phyloP scores from a whole-genome alignment of 2,329 filamentous ascomycete genomes.

The Aspergillus candidus region DNA sequence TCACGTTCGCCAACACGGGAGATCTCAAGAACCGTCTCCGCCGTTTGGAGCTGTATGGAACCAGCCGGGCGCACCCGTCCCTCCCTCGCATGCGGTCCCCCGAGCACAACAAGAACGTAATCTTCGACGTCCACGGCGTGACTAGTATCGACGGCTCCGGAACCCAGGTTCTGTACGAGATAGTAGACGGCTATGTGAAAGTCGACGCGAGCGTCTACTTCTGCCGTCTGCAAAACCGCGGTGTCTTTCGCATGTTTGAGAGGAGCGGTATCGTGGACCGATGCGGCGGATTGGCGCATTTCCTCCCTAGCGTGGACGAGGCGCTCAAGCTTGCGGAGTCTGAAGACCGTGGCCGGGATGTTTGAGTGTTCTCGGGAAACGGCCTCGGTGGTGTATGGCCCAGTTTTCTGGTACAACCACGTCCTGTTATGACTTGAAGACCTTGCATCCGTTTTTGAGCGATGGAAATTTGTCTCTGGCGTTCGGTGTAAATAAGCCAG shows the following conservation, averaged over 20 bases:
- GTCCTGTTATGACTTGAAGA: constrained; percentile 5
- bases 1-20: constrained; percentile 96
- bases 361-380: constrained; percentile 8
- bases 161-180: constrained; percentile 84
- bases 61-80: constrained; percentile 74
- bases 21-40: constrained; percentile 78
- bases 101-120: constrained; percentile 84
- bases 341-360: constrained; percentile 48
- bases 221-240: constrained; percentile 48
- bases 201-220: constrained; percentile 58
- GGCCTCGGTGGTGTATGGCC: too few relatives aligned
- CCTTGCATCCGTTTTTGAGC: not conserved
- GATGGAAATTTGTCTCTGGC: not conserved
- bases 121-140: constrained; percentile 98
- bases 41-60: constrained; percentile 86
- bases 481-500: too few relatives aligned
- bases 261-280: constrained; percentile 78
- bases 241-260: constrained; percentile 67
- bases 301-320: constrained; percentile 77
- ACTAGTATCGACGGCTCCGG: constrained; percentile 90
- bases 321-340: constrained; percentile 75
- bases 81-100: constrained; percentile 69
- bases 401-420: not conserved
- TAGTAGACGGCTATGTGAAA: constrained; percentile 73
- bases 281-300: constrained; percentile 70